A percentile compares a stretch with the other conserved stretches of the same genome.
These are phyloP conservation scores for Cubamyces sp. DNA, from an alignment of 768 basidiomycete genomes.

Conservation along the genomic window DNA sequence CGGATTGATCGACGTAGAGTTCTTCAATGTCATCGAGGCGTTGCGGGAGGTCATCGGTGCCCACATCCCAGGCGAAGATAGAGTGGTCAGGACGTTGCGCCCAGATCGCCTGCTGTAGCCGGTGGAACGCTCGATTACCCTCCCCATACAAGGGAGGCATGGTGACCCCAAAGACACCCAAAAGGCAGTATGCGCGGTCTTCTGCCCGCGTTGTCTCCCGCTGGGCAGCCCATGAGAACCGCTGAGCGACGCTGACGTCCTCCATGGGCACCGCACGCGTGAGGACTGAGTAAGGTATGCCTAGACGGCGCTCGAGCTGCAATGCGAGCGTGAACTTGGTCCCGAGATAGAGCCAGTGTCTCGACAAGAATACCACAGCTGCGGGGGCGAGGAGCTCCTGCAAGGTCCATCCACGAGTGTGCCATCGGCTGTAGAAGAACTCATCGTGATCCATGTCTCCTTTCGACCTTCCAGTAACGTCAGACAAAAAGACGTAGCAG, in stretches of 20 bases:
- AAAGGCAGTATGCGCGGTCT: conserved; percentile 8
- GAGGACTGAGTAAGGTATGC: neutral
- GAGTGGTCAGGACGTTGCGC: neutral
- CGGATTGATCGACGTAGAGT: too few relatives aligned
- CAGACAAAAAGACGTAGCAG: conserved; percentile 2
- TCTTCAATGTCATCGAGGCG: too few relatives aligned
- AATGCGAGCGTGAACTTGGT: neutral
- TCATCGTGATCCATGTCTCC: neutral
- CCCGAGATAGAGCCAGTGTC: neutral
- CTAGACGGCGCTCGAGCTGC: neutral
- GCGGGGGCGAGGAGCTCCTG: conserved; percentile 5
- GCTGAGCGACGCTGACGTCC: conserved; percentile 8
- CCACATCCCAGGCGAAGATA: conserved; percentile 1
- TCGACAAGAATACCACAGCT: neutral
- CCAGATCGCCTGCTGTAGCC: conserved; percentile 1
- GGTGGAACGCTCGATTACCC: neutral
- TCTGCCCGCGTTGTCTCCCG: neutral
- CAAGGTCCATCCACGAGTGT: neutral
- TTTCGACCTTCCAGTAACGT: neutral
- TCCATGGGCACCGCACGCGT: neutral
- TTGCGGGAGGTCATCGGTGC: too few relatives aligned
- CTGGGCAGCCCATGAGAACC: conserved; percentile 7
- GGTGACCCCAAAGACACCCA: conserved; percentile 2
- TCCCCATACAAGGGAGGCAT: conserved; percentile 6
- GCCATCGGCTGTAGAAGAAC: neutral